phyloP scores from a whole-genome alignment of 495 filamentous ascomycete genomes.

The Cladorrhinum samala region DNA sequence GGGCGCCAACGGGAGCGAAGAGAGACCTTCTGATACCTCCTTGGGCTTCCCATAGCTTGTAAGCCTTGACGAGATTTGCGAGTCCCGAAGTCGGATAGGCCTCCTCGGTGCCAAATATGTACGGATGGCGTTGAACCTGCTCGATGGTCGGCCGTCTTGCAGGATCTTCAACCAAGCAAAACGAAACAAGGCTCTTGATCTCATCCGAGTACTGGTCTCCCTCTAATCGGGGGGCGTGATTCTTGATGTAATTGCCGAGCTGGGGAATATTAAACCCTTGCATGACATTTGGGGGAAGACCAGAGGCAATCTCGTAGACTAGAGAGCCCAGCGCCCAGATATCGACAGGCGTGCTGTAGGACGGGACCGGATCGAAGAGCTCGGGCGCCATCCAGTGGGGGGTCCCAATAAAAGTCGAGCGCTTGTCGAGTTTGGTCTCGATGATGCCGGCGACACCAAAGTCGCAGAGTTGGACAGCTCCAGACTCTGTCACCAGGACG shows the following conservation, averaged over 20 bases:
- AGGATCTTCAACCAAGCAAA: constrained; percentile 71
- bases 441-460: constrained; percentile 90
- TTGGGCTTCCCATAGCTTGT: constrained; percentile 76
- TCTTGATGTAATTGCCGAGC: constrained; percentile 57
- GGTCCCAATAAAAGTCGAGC: constrained; percentile 89
- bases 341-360: constrained; percentile 69
- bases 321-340: constrained; percentile 95
- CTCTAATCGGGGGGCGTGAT: constrained; percentile 63
- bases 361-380: constrained; percentile 53
- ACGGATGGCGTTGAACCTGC: constrained; percentile 57
- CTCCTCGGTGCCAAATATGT: constrained; percentile 54
- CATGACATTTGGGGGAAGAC: constrained; percentile 65
- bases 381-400: constrained; percentile 98
- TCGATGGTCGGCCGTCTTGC: constrained; percentile 65
- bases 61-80: constrained; percentile 69
- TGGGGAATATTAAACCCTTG: constrained; percentile 42
- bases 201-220: constrained; percentile 69
- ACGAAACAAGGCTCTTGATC: constrained; percentile 71
- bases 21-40: constrained; percentile 81
- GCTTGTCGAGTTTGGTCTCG: constrained; percentile 75
- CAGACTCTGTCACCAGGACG: constrained; percentile 81
- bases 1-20: constrained; percentile 69
- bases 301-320: constrained; percentile 85
- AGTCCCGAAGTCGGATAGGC: constrained; percentile 65
- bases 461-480: constrained; percentile 84